Evolutionary conservation across 108 stramenopile genomes (phyloP), one percentile per base, ranked within the genome.

Genomic region (Nitzschia putrida): DNA sequence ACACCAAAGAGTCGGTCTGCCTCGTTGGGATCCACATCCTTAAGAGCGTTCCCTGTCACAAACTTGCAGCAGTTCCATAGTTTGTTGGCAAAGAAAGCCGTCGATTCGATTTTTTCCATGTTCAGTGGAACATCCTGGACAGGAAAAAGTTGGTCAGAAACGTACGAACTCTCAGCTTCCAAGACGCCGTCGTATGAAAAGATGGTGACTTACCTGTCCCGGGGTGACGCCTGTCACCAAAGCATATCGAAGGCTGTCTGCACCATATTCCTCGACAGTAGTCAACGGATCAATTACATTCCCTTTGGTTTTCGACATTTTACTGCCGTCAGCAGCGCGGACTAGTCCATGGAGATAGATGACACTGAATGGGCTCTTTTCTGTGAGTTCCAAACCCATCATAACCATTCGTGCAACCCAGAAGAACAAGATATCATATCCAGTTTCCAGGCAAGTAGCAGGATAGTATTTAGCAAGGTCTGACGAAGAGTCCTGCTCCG

Each of bases 321-420:
- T 99, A 52, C 60, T 92, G 44, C 97, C 97, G 80, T 95, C 87
- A 7, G 83, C 89, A 64, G 97, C 98, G 43, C 97, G 92, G 25
- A 99, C 97, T 39, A 99, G 83, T n/a, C 93, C 95, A 72, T 97
- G 96, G 34, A 98, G 65, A 68, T 94, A 94, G 57, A 99, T 83
- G 0, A 89, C 90, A 56, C 88, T 69, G 77, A 99, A 99, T n/a
- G 99, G 99, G 68, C 85, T 81, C 51, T 95, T 83, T 1, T 86
- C 95, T 18, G 94, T 91, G 45, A 92, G 68, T 72, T 97, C 95
- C 22, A 96, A 74, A 51, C 98, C 96, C 85, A 99, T 87, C 96
- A 98, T 98, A 53, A 92, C 98, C 99, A 97, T 97, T 53, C 98
- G 86, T 37, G 99, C 99, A n/a, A 99, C 99, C 99, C 99, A 99